Conservation (phyloP, 129 eudicot genomes). For the Cynara cardunculus region DNA sequence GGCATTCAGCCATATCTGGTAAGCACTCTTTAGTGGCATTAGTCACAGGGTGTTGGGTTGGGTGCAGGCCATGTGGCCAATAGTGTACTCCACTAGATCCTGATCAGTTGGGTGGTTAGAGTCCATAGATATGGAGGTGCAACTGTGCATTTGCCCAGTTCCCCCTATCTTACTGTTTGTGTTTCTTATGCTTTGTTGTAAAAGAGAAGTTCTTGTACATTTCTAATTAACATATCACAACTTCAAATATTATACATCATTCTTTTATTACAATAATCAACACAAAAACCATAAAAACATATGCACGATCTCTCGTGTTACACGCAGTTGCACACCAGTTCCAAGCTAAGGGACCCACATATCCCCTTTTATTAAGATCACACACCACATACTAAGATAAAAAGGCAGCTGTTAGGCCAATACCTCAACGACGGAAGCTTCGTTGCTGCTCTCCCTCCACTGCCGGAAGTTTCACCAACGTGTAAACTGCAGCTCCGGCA, state of each 20-base stretch:
- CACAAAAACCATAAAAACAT: slow-evolving; percentile 4
- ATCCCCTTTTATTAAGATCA: slow-evolving; percentile 25
- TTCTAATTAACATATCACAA: neutral
- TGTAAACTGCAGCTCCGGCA: slow-evolving; percentile 71
- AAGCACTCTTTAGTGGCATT: neutral
- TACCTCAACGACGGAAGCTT: slow-evolving; percentile 65
- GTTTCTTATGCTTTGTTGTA: neutral
- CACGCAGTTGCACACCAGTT: slow-evolving; percentile 7
- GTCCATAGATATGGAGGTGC: no score
- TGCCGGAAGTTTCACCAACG: slow-evolving; percentile 60
- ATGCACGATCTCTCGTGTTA: neutral
- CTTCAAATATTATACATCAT: neutral
- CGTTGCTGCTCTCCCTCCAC: slow-evolving; percentile 55
- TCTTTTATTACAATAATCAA: slow-evolving; percentile 22
- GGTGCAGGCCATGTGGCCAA: neutral
- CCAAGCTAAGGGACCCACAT: neutral
- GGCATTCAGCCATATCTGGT: neutral
- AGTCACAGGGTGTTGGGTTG: neutral
- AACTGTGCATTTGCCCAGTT: no score
- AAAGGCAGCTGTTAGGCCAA: neutral
- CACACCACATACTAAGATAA: slow-evolving; percentile 18
- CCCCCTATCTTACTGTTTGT: neutral
- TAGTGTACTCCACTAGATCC: no score
- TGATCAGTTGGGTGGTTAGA: no score
- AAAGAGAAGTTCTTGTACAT: neutral